phyloP scores from a whole-genome alignment of 2,329 filamentous ascomycete species.

The Xylogone sp. region DNA sequence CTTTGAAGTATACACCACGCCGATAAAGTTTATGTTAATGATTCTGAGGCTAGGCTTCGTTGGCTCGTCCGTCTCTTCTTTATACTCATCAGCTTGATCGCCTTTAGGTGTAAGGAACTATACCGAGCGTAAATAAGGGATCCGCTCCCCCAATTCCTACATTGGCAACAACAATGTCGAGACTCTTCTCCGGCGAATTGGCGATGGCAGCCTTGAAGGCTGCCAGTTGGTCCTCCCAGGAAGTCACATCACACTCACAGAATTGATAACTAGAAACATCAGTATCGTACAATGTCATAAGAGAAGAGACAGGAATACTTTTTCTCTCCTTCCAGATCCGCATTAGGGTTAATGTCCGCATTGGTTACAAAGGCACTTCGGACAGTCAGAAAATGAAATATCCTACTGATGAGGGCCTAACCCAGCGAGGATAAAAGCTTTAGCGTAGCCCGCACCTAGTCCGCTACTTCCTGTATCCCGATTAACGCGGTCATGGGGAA shows the following conservation, averaged over 20 bases:
- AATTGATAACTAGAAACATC: slow-evolving; percentile 26
- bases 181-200: slow-evolving; percentile 32
- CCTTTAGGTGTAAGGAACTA: slow-evolving; percentile 12
- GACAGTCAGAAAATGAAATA: too few species aligned
- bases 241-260: slow-evolving; percentile 37
- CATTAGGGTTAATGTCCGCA: too few species aligned
- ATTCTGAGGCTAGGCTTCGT: slow-evolving; percentile 38
- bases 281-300: too few species aligned
- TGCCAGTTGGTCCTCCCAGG: slow-evolving; percentile 38
- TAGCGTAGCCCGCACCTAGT: slow-evolving; percentile 34
- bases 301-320: too few species aligned
- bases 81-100: too few species aligned
- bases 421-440: too few species aligned
- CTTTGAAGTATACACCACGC: slow-evolving; percentile 42
- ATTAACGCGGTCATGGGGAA: too few species aligned
- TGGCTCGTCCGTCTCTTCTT: too few species aligned
- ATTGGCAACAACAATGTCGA: slow-evolving; percentile 45
- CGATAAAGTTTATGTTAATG: slow-evolving; percentile 36
- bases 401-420: too few species aligned
- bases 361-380: too few species aligned
- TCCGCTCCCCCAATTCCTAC: slow-evolving; percentile 39
- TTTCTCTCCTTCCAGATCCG: too few species aligned
- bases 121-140: slow-evolving; percentile 36
- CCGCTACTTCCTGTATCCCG: slow-evolving; percentile 14
- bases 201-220: slow-evolving; percentile 37